Evolutionary conservation across 352 stramenopile genomes (phyloP), one percentile per base, ranked within the genome.

Genomic region (Phytophthora fragariaefolia): DNA sequence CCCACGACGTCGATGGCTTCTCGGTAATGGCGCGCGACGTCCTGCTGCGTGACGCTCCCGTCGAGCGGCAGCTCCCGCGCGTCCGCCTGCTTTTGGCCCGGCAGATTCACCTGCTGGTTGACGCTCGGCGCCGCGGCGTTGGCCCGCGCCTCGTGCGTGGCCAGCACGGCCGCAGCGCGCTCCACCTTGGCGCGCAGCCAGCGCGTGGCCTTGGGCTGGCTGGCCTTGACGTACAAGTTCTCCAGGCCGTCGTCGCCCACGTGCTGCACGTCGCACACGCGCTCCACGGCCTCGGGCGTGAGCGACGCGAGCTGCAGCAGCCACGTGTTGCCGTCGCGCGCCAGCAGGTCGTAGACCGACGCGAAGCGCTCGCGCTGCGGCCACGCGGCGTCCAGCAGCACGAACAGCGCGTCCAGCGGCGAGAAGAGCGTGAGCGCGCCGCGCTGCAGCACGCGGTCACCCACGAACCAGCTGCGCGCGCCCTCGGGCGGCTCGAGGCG

Each of bases 381-480:
- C 74, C 77, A 85, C 13, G 76, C 67, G 12, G 77, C 80, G 27
- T 80, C 66, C 40, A 95, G 58, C 15, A 95, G 63, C 58, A 95
- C 83, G 45, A 93, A 93, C 2, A 92, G 69, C 32, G 83, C 73
- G 30, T 95, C 85, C 32, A 93, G 66, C 8, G 75, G 80, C 7
- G 87, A 87, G 20, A 93, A 79, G 36, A 93, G 69, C 24, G 85
- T 68, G 17, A 93, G 9, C 36, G 73, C 81, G 12, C 85, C 87
- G 51, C 93, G 78, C 73, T 91, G 80, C 30, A 86, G 51, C 43
- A 93, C 87, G 53, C 71, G 49, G 59, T 90, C 92, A n/a, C 79
- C 82, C 10, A 91, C 68, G 63, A 94, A 94, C 85, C 85, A 94
- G 66, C 83, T 92, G 22, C 83, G 72, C 50, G 76, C 63, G 56